phyloP scores from a whole-genome alignment of 129 eudicot genomes.

The Logfia minima region DNA sequence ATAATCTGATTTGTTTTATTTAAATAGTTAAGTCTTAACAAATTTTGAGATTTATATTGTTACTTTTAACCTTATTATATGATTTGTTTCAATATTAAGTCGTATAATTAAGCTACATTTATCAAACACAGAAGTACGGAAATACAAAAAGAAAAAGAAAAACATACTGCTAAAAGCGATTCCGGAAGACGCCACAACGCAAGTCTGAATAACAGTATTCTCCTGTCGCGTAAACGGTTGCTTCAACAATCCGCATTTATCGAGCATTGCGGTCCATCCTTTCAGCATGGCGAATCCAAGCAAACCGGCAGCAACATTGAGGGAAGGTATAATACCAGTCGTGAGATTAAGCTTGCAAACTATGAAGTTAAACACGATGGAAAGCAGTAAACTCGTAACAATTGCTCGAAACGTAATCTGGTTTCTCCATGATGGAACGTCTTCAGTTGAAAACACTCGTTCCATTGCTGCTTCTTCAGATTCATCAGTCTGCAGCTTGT shows the following conservation, averaged over 20 bases:
- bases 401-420: slow-evolving; percentile 33
- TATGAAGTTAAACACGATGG: slow-evolving; percentile 50
- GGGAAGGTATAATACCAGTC: slow-evolving; percentile 67
- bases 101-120: too few relatives aligned
- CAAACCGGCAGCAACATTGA: slow-evolving; percentile 42
- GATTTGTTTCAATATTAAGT: too few relatives aligned
- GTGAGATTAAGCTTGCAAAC: slow-evolving; percentile 64
- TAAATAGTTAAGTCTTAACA: too few relatives aligned
- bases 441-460: slow-evolving; percentile 1
- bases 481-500: neutral
- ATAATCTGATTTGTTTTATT: too few relatives aligned
- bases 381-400: slow-evolving; percentile 34
- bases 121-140: neutral
- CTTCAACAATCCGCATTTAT: slow-evolving; percentile 36
- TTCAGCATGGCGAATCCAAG: slow-evolving; percentile 36
- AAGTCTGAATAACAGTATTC: slow-evolving; percentile 62
- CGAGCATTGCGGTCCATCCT: slow-evolving; percentile 39
- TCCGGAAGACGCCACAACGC: slow-evolving; percentile 58
- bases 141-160: neutral
- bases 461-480: slow-evolving; percentile 27
- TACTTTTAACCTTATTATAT: too few relatives aligned
- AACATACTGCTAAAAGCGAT: slow-evolving; percentile 54
- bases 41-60: too few relatives aligned
- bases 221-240: slow-evolving; percentile 61
- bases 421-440: slow-evolving; percentile 31